Evolutionary conservation across 345 rosid genomes (phyloP), one percentile per base, ranked within the genome.

Genomic region (Aquilaria yunnanensis): DNA sequence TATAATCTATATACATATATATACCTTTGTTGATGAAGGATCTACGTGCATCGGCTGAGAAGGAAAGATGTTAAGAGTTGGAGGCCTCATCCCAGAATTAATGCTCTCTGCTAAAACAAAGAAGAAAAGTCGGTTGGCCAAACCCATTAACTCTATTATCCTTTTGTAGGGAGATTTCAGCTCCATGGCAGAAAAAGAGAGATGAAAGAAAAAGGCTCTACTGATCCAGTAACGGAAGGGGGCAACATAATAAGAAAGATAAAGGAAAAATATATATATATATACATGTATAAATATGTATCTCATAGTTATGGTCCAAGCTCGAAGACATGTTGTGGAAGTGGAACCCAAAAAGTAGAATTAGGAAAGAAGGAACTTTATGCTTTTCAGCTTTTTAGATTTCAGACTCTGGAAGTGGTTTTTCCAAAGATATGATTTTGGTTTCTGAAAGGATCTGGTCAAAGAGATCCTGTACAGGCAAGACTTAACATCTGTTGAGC

Each of bases 1-100:
- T 51, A 64, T 7, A 16, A 66, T 54, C 32, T 67, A 60, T 47
- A 73, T 55, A 33, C 4, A 51, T 52, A 47, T 59, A 73, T 53
- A 4, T 41, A 67, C 76, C 74, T 59, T 81, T 23, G 73, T 76
- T 33, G 77, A 53, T 37, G 88, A 75, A 37, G 75, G 61, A 37
- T 89, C 91, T 51, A 82, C 83, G 69, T 89, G 96, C 97, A 91
- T 91, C 55, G 99, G 99, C 63, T 87, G 96, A 53, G 99, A 91
- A 34, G 99, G 99, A 74, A 95, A 95, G 69, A 95, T 95, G 83
- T 89, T 91, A 52, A 91, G 81, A 67, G 96, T 95, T 63, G 97
- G 96, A 71, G 99, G 99, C 67, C 92, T 85, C 93, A 89, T 89
- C 59, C 75, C 88, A 64, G 85, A 65, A 73, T 70, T 78, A 37